phyloP scores from a whole-genome alignment of 2,329 filamentous ascomycete genomes.

The Trichoderma sp. region DNA sequence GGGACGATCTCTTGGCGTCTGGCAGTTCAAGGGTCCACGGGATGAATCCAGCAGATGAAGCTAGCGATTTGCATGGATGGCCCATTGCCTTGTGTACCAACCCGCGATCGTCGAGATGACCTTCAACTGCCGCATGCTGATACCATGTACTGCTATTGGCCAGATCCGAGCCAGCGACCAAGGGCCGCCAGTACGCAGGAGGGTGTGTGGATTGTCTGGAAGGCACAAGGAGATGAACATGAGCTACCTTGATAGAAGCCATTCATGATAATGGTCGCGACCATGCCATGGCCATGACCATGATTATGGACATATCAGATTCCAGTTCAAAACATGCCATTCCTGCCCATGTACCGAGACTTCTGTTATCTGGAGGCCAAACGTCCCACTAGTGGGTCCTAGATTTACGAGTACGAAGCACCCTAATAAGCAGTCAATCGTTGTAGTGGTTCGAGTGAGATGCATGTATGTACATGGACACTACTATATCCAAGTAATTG shows the following conservation, averaged over 20 bases:
- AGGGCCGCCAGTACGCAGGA: neutral
- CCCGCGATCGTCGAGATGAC: neutral
- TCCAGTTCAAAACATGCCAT: neutral
- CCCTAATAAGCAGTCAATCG: neutral
- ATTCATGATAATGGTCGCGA: neutral
- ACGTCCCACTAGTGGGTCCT: neutral
- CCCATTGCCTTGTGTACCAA: neutral
- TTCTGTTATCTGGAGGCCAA: neutral
- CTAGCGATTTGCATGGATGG: neutral
- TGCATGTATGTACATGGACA: neutral
- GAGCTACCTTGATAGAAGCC: neutral
- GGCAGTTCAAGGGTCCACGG: neutral
- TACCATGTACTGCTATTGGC: neutral
- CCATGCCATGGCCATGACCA: neutral
- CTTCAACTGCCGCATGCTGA: neutral
- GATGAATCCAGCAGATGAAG: neutral
- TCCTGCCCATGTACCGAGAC: neutral
- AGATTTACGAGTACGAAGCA: constrained; percentile 10
- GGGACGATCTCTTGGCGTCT: constrained; percentile 1
- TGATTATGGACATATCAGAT: neutral
- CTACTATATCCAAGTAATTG: neutral
- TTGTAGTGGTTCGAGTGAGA: neutral
- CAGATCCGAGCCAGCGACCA: neutral
- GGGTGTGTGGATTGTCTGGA: neutral
- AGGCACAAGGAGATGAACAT: neutral